Percentiles rank a stretch among this genome's conserved stretches.
These are phyloP conservation scores for Pilasporangium apinafurcum DNA, from an alignment of 352 stramenopile genomes.

Conservation along the genomic window DNA sequence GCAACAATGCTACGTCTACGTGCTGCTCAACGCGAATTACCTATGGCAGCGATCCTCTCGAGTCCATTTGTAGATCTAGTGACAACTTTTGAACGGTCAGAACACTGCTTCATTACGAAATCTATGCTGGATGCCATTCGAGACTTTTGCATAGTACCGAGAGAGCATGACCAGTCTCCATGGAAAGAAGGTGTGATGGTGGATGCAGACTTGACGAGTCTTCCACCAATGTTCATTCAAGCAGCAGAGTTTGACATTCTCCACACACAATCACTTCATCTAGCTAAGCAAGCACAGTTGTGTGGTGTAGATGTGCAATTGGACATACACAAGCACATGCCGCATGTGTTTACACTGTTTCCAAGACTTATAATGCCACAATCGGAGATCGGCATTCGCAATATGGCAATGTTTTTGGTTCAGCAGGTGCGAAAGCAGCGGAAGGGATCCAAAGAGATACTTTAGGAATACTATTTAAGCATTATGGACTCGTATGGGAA, in stretches of 20 bases:
- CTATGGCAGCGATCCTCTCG: conserved; percentile 17
- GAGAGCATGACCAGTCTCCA: too few relatives aligned
- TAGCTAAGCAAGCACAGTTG: conserved; percentile 15
- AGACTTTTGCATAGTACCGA: not conserved
- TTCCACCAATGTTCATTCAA: conserved; percentile 29
- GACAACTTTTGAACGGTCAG: not conserved
- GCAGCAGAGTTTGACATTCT: conserved; percentile 21
- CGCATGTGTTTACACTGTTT: conserved; percentile 35
- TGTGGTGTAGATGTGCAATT: conserved; percentile 28
- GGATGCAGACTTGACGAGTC: not conserved
- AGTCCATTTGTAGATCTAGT: conserved; percentile 42
- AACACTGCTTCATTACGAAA: conserved; percentile 19
- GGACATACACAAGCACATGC: conserved; percentile 24
- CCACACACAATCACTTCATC: conserved; percentile 16
- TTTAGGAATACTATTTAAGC: too few relatives aligned
- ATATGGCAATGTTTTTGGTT: conserved; percentile 6
- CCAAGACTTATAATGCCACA: conserved; percentile 20
- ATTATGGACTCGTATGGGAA: too few relatives aligned
- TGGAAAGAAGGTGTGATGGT: too few relatives aligned
- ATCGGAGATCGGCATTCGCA: conserved; percentile 6
- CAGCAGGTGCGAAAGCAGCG: too few relatives aligned
- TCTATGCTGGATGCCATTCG: conserved; percentile 5
- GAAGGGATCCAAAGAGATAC: too few relatives aligned
- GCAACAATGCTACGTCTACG: conserved; percentile 28
- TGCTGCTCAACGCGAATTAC: conserved; percentile 11